phyloP scores from a whole-genome alignment of 371 early-diverging fungal genomes.

The Circinella minor region DNA sequence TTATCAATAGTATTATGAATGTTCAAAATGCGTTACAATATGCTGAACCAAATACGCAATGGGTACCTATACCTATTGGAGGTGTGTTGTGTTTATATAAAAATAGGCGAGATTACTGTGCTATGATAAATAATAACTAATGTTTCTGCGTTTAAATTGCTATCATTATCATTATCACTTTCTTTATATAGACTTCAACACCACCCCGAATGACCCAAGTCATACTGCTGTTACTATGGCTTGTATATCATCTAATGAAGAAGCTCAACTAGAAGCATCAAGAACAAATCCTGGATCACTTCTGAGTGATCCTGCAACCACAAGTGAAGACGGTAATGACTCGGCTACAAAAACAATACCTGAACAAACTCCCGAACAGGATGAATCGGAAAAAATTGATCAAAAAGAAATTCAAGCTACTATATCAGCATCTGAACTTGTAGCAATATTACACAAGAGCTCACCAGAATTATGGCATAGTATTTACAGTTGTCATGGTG shows the following conservation, averaged over 20 bases:
- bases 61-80: conserved; percentile 36
- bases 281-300: conserved; percentile 18
- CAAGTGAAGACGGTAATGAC: neutral
- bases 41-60: conserved; percentile 10
- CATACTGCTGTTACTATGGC: conserved; percentile 29
- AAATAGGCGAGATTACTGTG: too few species aligned
- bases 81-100: conserved; percentile 16
- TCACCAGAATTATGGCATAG: conserved; percentile 33
- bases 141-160: neutral
- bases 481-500: conserved; percentile 34
- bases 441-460: conserved; percentile 12
- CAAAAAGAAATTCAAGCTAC: conserved; percentile 1
- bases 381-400: neutral
- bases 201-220: conserved; percentile 56
- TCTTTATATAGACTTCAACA: conserved; percentile 60
- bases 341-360: conserved; percentile 18
- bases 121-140: neutral
- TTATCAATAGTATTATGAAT: conserved; percentile 24
- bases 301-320: neutral
- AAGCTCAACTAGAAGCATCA: conserved; percentile 31
- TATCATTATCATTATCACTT: neutral
- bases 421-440: conserved; percentile 23
- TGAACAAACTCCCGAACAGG: neutral
- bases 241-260: conserved; percentile 21
- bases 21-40: conserved; percentile 19